Evolutionary conservation across 2,329 filamentous ascomycete genomes (phyloP).

Genomic region (Hypoxylon sp.): DNA sequence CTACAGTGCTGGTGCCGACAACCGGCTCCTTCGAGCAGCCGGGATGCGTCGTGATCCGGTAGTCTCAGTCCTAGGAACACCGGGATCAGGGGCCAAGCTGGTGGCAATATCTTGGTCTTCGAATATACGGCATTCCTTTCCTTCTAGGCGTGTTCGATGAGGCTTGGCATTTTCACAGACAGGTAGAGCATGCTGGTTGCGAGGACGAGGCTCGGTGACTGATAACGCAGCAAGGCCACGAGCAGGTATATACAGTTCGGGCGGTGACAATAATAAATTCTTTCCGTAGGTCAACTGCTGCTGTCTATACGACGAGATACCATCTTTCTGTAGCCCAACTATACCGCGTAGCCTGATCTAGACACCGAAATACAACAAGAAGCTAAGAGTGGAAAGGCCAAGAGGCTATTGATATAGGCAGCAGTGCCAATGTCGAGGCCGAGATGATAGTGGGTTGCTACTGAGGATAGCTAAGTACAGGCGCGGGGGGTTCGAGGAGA

Average conservation of each 20-base stretch:
- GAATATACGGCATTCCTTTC: not conserved
- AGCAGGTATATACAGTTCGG: not conserved
- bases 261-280: no score
- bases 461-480: not conserved
- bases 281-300: not conserved
- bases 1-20: not conserved
- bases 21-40: not conserved
- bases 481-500: not conserved
- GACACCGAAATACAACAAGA: not conserved
- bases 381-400: not conserved
- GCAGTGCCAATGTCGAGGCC: not conserved
- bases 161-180: not conserved
- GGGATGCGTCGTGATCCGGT: not conserved
- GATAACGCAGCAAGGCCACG: not conserved
- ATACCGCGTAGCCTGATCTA: not conserved
- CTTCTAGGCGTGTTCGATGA: not conserved
- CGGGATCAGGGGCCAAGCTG: not conserved
- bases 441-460: no score
- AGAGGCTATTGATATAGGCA: not conserved
- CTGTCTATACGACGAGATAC: not conserved
- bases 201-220: not conserved
- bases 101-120: not conserved
- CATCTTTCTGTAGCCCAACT: not conserved
- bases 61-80: not conserved
- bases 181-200: not conserved